Conservation (phyloP, 192 early-diverging fungal genomes). For the Coemansia sp. region DNA sequence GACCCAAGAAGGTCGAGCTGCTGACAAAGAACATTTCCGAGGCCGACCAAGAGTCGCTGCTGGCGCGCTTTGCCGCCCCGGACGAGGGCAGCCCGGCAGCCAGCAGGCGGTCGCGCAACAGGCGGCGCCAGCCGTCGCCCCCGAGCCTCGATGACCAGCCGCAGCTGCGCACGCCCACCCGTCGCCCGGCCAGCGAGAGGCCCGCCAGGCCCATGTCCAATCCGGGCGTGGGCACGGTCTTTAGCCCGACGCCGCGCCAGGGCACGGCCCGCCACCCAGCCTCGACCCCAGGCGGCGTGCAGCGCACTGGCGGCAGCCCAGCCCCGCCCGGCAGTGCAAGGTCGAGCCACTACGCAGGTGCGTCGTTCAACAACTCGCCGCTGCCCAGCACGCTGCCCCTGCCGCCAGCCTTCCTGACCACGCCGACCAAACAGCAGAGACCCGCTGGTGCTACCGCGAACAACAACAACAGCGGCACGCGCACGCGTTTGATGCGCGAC, state of each 20-base stretch:
- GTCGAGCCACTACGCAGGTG: slow-evolving; percentile 39
- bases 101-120: slow-evolving; percentile 1
- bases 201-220: slow-evolving; percentile 1
- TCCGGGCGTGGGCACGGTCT: neutral
- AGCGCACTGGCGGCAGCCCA: too few species aligned
- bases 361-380: slow-evolving; percentile 48
- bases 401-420: slow-evolving; percentile 32
- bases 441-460: too few species aligned
- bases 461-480: neutral
- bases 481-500: slow-evolving; percentile 12
- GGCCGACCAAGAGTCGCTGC: slow-evolving; percentile 16
- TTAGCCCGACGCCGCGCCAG: slow-evolving; percentile 10
- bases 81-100: neutral
- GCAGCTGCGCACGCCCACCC: slow-evolving; percentile 12
- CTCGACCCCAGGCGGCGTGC: neutral
- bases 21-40: slow-evolving; percentile 14
- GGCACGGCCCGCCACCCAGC: neutral
- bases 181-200: slow-evolving; percentile 1
- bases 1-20: too few species aligned
- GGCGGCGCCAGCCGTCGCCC: slow-evolving; percentile 16
- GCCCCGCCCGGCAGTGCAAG: slow-evolving; percentile 19
- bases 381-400: slow-evolving; percentile 34
- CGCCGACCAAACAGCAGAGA: slow-evolving; percentile 6
- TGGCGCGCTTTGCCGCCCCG: slow-evolving; percentile 8
- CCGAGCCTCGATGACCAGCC: slow-evolving; percentile 2